Evolutionary conservation across 2,329 filamentous ascomycete genomes (phyloP).

Genomic region (Penicillium sp.): DNA sequence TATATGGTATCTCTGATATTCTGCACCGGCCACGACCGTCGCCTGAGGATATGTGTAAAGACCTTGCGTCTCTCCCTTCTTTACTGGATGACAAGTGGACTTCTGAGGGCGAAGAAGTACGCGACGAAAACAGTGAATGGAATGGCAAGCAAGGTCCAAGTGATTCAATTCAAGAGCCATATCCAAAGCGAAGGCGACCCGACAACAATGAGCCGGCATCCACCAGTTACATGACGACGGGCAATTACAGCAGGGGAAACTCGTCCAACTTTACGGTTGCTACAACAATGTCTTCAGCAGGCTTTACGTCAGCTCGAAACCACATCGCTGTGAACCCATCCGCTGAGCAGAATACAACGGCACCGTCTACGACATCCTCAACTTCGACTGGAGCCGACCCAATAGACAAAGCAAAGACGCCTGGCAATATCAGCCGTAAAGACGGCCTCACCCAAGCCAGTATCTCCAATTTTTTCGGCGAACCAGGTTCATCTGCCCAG

Average conservation of each 20-base stretch:
- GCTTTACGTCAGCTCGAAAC: conserved; percentile 67
- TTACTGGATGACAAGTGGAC: conserved; percentile 71
- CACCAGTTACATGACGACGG: conserved; percentile 46
- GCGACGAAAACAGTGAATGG: conserved; percentile 46
- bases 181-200: conserved; percentile 38
- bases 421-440: conserved; percentile 43
- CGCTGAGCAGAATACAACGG: conserved; percentile 31
- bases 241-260: conserved; percentile 68
- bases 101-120: conserved; percentile 61
- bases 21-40: conserved; percentile 68
- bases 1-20: conserved; percentile 74
- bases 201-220: conserved; percentile 33
- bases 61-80: conserved; percentile 54
- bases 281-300: conserved; percentile 57
- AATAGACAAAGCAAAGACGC: conserved; percentile 38
- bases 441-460: conserved; percentile 56
- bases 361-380: conserved; percentile 30
- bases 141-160: conserved; percentile 35
- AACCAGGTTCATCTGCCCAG: conserved; percentile 28
- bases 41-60: conserved; percentile 60
- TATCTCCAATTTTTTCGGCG: conserved; percentile 59
- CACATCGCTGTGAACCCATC: conserved; percentile 54
- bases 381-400: conserved; percentile 16
- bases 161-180: conserved; percentile 30
- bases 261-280: conserved; percentile 45